Conservation (phyloP, 805 yeast genomes). For the Sugiyamaella americana region DNA sequence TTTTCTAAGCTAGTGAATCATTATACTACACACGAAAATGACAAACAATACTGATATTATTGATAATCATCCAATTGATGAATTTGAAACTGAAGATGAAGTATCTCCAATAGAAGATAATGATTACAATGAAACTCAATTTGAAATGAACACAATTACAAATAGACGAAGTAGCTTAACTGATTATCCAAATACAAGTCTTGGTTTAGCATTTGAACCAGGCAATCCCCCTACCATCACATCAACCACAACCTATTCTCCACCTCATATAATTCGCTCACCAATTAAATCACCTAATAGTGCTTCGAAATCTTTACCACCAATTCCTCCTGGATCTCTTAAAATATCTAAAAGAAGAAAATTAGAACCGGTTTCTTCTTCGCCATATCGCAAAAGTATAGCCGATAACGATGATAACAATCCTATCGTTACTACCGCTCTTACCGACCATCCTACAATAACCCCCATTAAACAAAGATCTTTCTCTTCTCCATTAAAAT, state of each 20-base stretch:
- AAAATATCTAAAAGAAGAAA: conserved; percentile 18
- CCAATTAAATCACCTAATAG: conserved; percentile 43
- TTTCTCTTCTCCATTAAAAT: conserved; percentile 16
- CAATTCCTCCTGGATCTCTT: conserved; percentile 12
- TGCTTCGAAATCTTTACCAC: conserved; percentile 8
- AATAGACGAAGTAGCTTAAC: neutral
- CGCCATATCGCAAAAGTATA: conserved; percentile 5
- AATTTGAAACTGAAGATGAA: neutral
- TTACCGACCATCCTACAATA: conserved; percentile 2
- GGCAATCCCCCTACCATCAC: no score
- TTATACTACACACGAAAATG: no score
- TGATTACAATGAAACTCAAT: neutral
- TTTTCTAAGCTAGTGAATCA: no score
- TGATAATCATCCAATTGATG: neutral
- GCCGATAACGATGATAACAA: no score
- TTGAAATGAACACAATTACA: neutral
- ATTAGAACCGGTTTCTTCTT: conserved; percentile 12
- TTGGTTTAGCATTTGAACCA: no score
- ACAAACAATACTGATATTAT: no score
- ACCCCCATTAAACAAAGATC: conserved; percentile 23
- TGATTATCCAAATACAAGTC: no score
- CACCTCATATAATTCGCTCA: conserved; percentile 36
- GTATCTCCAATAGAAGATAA: neutral
- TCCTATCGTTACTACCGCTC: neutral
- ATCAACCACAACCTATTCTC: neutral